A percentile compares a stretch with the other conserved stretches of the same genome.
These are phyloP conservation scores for Fusarium circinatum DNA, from an alignment of 2,329 filamentous ascomycete genomes.

Conservation along the genomic window DNA sequence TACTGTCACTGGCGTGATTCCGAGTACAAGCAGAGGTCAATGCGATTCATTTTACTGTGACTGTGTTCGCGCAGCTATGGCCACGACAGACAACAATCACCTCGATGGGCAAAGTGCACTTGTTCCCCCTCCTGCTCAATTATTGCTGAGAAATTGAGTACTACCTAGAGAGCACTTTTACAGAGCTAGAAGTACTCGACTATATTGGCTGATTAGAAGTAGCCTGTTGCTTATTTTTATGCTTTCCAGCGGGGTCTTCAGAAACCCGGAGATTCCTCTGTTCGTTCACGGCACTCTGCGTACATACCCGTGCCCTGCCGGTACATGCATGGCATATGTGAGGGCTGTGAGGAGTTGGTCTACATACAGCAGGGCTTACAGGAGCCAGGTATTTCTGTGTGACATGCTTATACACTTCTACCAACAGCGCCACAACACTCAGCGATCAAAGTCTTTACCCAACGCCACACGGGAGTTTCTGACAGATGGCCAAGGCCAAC, in stretches of 20 bases:
- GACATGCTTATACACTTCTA: slow-evolving; percentile 33
- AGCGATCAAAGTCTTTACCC: slow-evolving; percentile 2
- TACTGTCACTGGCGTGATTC: slow-evolving; percentile 27
- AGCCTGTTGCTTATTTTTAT: slow-evolving; percentile 1
- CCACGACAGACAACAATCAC: slow-evolving; percentile 18
- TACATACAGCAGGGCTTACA: slow-evolving; percentile 20
- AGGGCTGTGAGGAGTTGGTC: slow-evolving; percentile 11
- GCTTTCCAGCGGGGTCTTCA: slow-evolving; percentile 6
- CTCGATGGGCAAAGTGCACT: slow-evolving; percentile 2
- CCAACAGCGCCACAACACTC: slow-evolving; percentile 16
- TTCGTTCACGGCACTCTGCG: slow-evolving; percentile 31
- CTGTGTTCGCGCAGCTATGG: slow-evolving; percentile 23
- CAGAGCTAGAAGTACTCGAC: slow-evolving; percentile 14
- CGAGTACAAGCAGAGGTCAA: slow-evolving; percentile 35
- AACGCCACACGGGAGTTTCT: slow-evolving; percentile 15
- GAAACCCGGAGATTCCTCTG: slow-evolving; percentile 24
- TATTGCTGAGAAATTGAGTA: slow-evolving; percentile 18
- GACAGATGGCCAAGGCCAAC: slow-evolving; percentile 20
- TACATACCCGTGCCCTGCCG: slow-evolving; percentile 40
- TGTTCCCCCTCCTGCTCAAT: background rate
- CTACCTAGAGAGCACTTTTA: background rate
- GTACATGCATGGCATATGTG: slow-evolving; percentile 35
- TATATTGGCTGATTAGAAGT: slow-evolving; percentile 10
- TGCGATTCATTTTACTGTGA: slow-evolving; percentile 29
- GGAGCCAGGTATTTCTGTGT: slow-evolving; percentile 22